A percentile compares a stretch with the other conserved stretches of the same genome.
These are phyloP conservation scores for Ganoderma sp. DNA, from an alignment of 1,284 basidiomycete genomes.

Conservation along the genomic window DNA sequence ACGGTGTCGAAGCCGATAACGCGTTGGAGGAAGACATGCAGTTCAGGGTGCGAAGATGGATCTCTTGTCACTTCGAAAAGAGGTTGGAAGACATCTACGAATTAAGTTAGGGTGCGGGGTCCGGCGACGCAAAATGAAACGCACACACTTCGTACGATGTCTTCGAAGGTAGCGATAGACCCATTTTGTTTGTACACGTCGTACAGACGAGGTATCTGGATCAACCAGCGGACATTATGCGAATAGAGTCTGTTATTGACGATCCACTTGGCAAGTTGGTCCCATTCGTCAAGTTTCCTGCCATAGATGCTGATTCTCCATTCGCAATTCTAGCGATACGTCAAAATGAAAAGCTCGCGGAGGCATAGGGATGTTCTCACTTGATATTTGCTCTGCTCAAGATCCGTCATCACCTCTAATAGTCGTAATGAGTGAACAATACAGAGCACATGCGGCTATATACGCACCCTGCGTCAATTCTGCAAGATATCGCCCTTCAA, in stretches of 20 bases:
- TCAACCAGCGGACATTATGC: slow-evolving; percentile 97
- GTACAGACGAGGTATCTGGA: slow-evolving; percentile 96
- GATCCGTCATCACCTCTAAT: slow-evolving; percentile 92
- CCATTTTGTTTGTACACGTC: slow-evolving; percentile 95
- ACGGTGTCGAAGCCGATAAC: slow-evolving; percentile 98
- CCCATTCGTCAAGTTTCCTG: slow-evolving; percentile 85
- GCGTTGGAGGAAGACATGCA: slow-evolving; percentile 95
- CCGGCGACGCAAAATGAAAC: neutral
- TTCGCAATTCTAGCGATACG: slow-evolving; percentile 75
- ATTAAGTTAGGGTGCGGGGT: no score
- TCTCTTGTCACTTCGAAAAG: slow-evolving; percentile 97
- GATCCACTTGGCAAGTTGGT: slow-evolving; percentile 98
- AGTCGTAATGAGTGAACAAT: neutral
- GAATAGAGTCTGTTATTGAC: slow-evolving; percentile 93
- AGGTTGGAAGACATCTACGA: slow-evolving; percentile 87
- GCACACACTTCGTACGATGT: slow-evolving; percentile 84
- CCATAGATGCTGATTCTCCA: slow-evolving; percentile 98
- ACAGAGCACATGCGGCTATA: neutral
- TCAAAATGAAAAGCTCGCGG: neutral
- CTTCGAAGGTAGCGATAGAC: slow-evolving; percentile 87
- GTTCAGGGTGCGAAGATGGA: slow-evolving; percentile 88
- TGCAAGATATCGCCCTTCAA: slow-evolving; percentile 91
- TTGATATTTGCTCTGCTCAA: slow-evolving; percentile 99
- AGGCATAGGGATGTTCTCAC: slow-evolving; percentile 43
- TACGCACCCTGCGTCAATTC: slow-evolving; percentile 86